Evolutionary conservation across 768 basidiomycete genomes (phyloP), one percentile per base, ranked within the genome.

Genomic region (Tephrocybe rancida): DNA sequence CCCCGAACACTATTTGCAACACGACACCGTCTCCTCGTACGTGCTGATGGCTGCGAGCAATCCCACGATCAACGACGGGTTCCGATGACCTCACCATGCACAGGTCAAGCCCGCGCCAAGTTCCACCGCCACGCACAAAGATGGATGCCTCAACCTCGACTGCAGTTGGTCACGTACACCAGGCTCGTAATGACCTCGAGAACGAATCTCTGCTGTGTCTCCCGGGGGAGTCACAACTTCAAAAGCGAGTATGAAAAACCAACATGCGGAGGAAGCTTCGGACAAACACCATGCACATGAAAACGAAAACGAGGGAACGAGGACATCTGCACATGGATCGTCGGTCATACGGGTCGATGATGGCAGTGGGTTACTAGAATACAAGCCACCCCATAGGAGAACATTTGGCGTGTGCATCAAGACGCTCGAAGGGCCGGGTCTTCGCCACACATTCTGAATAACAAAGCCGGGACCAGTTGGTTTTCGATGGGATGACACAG

Each of bases 181-280:
- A 22, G 38, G 42, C 41, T 52, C 61, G 41, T 52, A 22, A 64
- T 67, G 72, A 65, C 68, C 71, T 75, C 75, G 81, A 83, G 82
- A 79, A 74, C 79, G 66, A 81, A 76, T 79, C 81, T 81, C 80
- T 83, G 64, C 78, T 79, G 69, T 60, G 63, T 63, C 69, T 72
- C 78, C 78, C 77, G 61, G 34, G 61, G 74, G 67, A 74, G 60
- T 59, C 64, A 55, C 70, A 79, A 79, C 67, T 74, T 70, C 72
- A 70, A 51, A 54, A n/a, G 49, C 45, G 55, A 56, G 39, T 50
- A 51, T 51, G 47, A n/a, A 14, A 52, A 48, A 64, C 63, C 62
- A 67, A 70, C 70, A 57, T 70, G 60, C 44, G 44, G 47, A 47
- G 50, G 29, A 52, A n/a, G 48, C 54, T 22, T 25, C n/a, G 19